Evolutionary conservation across 2,329 filamentous ascomycete genomes (phyloP), one percentile per base, ranked within the genome.

Genomic region (Metarhizium rileyi): DNA sequence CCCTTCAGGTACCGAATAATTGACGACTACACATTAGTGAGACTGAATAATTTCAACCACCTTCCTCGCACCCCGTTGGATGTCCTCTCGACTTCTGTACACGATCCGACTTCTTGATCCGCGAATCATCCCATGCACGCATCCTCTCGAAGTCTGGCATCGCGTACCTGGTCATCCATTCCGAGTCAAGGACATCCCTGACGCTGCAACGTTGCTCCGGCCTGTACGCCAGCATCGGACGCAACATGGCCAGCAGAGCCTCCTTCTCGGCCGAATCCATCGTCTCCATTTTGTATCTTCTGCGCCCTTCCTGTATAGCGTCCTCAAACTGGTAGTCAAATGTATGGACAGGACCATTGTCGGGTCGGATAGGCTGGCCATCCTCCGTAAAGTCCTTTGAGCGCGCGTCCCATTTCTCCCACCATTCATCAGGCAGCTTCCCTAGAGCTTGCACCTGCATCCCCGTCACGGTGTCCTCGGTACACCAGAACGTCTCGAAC

Each of bases 401-500:
- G 35, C 18, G 35, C 35, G 16, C 35, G 10, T 38, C 35, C 35
- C 35, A 38, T 20, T 38, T 38, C 35, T 38, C n/a, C 35, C 35
- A 20, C 35, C 35, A 38, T 20, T 38, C 35, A 38, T 5, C 35
- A 20, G 35, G 35, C 3, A 38, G 35, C 16, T 38, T 38, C 3
- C 35, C 35, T 2, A 38, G n/a, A 7, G n/a, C 16, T 18, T 38
- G 2, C 5, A 38, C 35, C 35, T 38, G 35, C 35, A 38, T 38
- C 18, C 3, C 53, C 53, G 3, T 28, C 49, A 5, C 35, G 35
- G 5, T 6, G 35, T 38, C 35, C n/a, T 38, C 35, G 16, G 16
- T 38, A 22, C n/a, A 6, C 25, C 23, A 30, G 22, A 44, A 44
- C 25, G n/a, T 2, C 14, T 58, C 56, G n/a, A 58, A 58, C 3